Conservation (phyloP, 352 stramenopile genomes). For the Phytophthora gonapodyides region DNA sequence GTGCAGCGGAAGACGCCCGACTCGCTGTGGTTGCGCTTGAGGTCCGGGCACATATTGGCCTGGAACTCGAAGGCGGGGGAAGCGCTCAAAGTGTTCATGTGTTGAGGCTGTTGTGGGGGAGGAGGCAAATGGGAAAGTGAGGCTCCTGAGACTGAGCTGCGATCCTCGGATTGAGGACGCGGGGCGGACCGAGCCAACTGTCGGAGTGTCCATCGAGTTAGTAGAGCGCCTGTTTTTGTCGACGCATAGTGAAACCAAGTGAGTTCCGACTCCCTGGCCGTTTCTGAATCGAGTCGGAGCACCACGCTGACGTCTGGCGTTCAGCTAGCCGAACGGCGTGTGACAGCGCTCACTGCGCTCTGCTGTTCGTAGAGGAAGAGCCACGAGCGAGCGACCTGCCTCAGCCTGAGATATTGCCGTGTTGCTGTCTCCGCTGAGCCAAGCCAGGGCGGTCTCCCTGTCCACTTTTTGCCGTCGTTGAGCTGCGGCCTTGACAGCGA, state of each 20-base stretch:
- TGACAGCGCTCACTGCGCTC: conserved; percentile 25
- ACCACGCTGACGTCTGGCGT: conserved; percentile 23
- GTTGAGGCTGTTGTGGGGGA: conserved; percentile 6
- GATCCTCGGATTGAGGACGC: conserved; percentile 7
- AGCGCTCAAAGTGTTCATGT: conserved; percentile 21
- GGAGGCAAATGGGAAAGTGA: conserved; percentile 29
- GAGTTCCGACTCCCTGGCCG: conserved; percentile 21
- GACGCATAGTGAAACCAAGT: conserved; percentile 29
- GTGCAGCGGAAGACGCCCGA: conserved; percentile 27
- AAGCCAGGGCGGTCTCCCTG: conserved; percentile 21
- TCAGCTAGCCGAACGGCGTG: conserved; percentile 35
- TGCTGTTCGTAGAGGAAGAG: conserved; percentile 37
- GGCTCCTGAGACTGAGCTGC: conserved; percentile 9
- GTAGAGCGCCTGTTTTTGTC: conserved; percentile 11
- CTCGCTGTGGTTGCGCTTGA: conserved; percentile 28
- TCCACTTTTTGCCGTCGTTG: conserved; percentile 30
- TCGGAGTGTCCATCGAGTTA: conserved; percentile 7
- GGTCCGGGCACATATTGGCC: conserved; percentile 19
- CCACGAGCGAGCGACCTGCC: conserved; percentile 2
- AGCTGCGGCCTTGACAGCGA: conserved; percentile 11
- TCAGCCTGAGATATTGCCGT: conserved; percentile 30
- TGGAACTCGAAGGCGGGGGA: conserved; percentile 4
- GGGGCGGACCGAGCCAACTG: conserved; percentile 24
- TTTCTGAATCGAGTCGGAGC: conserved; percentile 31
- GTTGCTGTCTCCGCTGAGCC: conserved; percentile 5